phyloP scores from a whole-genome alignment of 2,329 filamentous ascomycete genomes.

The Aciculosporium take region DNA sequence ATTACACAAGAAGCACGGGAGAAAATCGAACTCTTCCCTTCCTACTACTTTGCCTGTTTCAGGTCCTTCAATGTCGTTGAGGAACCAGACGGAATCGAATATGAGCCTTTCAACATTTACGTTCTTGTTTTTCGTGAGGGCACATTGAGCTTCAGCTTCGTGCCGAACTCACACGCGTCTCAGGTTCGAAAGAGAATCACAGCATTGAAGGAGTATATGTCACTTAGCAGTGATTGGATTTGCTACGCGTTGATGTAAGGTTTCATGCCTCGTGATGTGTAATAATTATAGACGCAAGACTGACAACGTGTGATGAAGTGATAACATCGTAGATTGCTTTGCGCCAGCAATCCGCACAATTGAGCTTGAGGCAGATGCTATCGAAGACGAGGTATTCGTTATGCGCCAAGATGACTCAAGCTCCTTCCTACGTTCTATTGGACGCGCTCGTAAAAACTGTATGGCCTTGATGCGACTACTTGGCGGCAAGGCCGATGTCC shows the following conservation, averaged over 20 bases:
- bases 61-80: slow-evolving; percentile 74
- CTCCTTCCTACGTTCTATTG: slow-evolving; percentile 74
- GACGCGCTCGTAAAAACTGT: slow-evolving; percentile 82
- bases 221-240: slow-evolving; percentile 93
- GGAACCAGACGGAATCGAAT: slow-evolving; percentile 66
- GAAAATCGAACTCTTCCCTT: slow-evolving; percentile 94
- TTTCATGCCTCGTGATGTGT: not conserved
- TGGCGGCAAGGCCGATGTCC: slow-evolving; percentile 95
- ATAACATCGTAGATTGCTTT: slow-evolving; percentile 95
- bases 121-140: slow-evolving; percentile 94
- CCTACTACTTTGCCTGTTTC: slow-evolving; percentile 98
- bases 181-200: slow-evolving; percentile 87
- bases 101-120: slow-evolving; percentile 92
- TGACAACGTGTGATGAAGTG: slow-evolving; percentile 31
- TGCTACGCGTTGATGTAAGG: slow-evolving; percentile 92
- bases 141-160: slow-evolving; percentile 87
- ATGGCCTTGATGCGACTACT: slow-evolving; percentile 87
- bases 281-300: not conserved
- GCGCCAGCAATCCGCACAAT: slow-evolving; percentile 78
- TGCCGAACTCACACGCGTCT: slow-evolving; percentile 70
- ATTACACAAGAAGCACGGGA: slow-evolving; percentile 89
- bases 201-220: slow-evolving; percentile 85
- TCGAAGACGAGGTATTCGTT: slow-evolving; percentile 91
- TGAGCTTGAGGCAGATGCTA: slow-evolving; percentile 77
- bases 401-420: slow-evolving; percentile 83